A percentile compares a stretch with the other conserved stretches of the same genome.
These are phyloP conservation scores for Cryptococcus sp. DNA, from an alignment of 1,284 basidiomycete species.

Conservation along the genomic window DNA sequence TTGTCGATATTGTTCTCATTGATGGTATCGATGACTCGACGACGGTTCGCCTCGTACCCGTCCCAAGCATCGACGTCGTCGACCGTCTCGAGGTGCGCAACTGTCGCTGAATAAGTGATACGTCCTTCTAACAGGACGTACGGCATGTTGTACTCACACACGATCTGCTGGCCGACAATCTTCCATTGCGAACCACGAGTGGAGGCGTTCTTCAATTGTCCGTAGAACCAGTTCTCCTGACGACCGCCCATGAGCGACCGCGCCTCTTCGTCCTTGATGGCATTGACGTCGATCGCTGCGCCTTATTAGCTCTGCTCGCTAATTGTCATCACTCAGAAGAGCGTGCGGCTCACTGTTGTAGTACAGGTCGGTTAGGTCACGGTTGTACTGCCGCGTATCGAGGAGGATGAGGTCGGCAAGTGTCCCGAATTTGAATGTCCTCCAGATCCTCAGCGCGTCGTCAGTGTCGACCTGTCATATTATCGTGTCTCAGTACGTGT, in stretches of 20 bases:
- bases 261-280: constrained; percentile 54
- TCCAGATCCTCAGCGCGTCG: constrained; percentile 67
- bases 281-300: constrained; percentile 46
- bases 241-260: constrained; percentile 59
- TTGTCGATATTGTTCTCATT: constrained; percentile 62
- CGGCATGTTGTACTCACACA: constrained; percentile 41
- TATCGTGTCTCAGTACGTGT: not conserved
- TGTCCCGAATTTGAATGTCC: constrained; percentile 66
- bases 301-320: constrained; percentile 49
- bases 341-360: constrained; percentile 59
- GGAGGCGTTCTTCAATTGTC: constrained; percentile 57
- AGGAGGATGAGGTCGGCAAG: constrained; percentile 64
- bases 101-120: not conserved
- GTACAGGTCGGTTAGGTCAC: constrained; percentile 65
- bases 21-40: constrained; percentile 62
- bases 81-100: constrained; percentile 23
- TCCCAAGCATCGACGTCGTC: constrained; percentile 57
- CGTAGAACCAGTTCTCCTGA: constrained; percentile 65
- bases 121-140: not conserved
- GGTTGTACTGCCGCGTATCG: constrained; percentile 68
- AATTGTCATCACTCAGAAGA: not conserved
- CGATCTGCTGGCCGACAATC: constrained; percentile 63
- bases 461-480: constrained; percentile 56
- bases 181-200: constrained; percentile 62
- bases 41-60: constrained; percentile 63